Conservation (phyloP, 495 filamentous ascomycete species). For the Penicillium psychrofluorescens region DNA sequence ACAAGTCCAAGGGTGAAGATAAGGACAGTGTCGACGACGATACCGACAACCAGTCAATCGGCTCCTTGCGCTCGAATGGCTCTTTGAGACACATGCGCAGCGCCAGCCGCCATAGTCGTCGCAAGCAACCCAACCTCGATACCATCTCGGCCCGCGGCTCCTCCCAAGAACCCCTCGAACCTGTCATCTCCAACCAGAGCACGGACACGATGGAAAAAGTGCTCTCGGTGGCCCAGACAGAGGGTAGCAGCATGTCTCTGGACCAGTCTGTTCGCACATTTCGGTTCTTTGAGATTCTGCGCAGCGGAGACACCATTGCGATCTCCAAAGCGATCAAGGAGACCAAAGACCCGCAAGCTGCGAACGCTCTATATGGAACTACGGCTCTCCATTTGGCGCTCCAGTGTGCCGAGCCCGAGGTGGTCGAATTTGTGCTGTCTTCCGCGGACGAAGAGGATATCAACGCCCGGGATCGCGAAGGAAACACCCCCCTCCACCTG, state of each 20-base stretch:
- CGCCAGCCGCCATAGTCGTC: conserved; percentile 21
- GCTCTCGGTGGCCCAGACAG: conserved; percentile 21
- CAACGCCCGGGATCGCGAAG: conserved; percentile 85
- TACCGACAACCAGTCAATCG: conserved; percentile 21
- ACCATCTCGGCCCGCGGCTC: conserved; percentile 9
- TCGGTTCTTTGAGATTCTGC: conserved; percentile 83
- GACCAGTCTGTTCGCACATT: conserved; percentile 94
- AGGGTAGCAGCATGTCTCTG: conserved; percentile 49
- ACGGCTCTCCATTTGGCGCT: conserved; percentile 88
- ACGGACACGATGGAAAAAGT: conserved; percentile 25
- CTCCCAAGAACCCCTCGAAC: conserved; percentile 18
- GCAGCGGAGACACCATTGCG: conserved; percentile 82
- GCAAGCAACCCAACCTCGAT: conserved; percentile 14
- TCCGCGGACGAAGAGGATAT: conserved; percentile 61
- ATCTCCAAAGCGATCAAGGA: conserved; percentile 86
- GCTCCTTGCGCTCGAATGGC: conserved; percentile 21
- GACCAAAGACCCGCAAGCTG: conserved; percentile 38
- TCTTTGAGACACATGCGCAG: conserved; percentile 24
- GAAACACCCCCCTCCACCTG: conserved; percentile 87
- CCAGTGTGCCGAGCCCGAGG: conserved; percentile 92
- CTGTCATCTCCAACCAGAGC: conserved; percentile 22
- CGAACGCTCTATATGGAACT: conserved; percentile 61
- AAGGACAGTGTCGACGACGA: conserved; percentile 19
- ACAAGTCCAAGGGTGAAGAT: conserved; percentile 36
- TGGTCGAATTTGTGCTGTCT: conserved; percentile 91